phyloP scores from a whole-genome alignment of 139 green algal genomes.

The Chlamydomonas incerta region DNA sequence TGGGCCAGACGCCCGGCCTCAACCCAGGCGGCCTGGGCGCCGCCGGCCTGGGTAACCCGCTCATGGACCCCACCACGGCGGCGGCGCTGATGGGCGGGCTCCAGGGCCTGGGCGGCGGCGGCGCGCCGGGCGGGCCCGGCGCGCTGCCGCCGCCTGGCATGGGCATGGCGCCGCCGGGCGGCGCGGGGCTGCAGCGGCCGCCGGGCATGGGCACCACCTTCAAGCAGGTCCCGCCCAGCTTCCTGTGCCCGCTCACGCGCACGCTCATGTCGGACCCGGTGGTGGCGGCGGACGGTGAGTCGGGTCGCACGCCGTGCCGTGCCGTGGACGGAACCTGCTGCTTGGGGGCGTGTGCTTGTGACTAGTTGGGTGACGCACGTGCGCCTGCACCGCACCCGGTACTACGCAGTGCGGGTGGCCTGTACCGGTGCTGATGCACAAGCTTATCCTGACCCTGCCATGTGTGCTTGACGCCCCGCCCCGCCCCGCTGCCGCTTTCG shows the following conservation, averaged over 20 bases:
- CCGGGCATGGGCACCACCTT: background rate
- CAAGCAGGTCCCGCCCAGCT: slow-evolving; percentile 46
- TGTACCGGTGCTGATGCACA: too few species aligned
- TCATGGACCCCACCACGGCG: slow-evolving; percentile 17
- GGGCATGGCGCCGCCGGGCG: background rate
- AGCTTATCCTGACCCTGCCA: too few species aligned
- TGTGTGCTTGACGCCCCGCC: too few species aligned
- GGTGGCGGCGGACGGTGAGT: slow-evolving; percentile 57
- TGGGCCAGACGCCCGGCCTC: too few species aligned
- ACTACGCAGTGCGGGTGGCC: too few species aligned
- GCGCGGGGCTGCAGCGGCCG: background rate
- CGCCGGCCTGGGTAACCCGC: too few species aligned
- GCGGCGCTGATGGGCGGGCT: slow-evolving; percentile 21
- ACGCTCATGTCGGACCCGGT: slow-evolving; percentile 64
- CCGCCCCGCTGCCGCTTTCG: background rate
- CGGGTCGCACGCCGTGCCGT: too few species aligned
- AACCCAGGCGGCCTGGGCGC: too few species aligned
- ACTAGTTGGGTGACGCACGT: background rate
- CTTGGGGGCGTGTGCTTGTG: too few species aligned
- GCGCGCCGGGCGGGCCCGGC: background rate
- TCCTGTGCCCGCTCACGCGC: slow-evolving; percentile 55
- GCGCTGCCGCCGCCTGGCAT: background rate
- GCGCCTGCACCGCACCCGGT: background rate
- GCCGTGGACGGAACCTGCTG: too few species aligned
- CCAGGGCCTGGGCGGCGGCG: background rate